Conservation (phyloP, 2,329 filamentous ascomycete species). For the Fusarium brachygibbosum region DNA sequence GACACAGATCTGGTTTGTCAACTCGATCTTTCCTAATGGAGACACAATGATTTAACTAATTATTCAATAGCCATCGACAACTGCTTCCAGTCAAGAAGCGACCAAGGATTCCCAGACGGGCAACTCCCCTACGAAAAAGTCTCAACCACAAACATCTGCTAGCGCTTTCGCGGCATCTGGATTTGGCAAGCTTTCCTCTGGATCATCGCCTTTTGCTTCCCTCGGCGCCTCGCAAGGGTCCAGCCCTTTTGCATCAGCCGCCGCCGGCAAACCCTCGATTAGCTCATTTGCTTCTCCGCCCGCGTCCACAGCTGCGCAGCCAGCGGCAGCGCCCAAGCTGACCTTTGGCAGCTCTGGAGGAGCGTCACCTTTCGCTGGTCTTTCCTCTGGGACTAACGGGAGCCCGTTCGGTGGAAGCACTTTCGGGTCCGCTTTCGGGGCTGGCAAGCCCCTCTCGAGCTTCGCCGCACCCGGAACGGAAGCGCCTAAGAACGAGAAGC, state of each 20-base stretch:
- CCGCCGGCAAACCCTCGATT: conserved; percentile 53
- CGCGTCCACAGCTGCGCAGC: conserved; percentile 41
- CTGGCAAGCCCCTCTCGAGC: conserved; percentile 67
- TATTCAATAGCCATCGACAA: conserved; percentile 36
- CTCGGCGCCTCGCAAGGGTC: conserved; percentile 63
- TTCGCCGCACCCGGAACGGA: conserved; percentile 75
- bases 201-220: conserved; percentile 74
- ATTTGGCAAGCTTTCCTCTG: conserved; percentile 74
- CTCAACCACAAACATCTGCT: conserved; percentile 61
- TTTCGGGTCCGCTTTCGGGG: conserved; percentile 56
- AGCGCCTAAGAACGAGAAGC: conserved; percentile 68
- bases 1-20: conserved; percentile 55
- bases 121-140: conserved; percentile 47
- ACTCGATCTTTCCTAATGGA: neutral
- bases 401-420: conserved; percentile 57
- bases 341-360: conserved; percentile 61
- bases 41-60: conserved; percentile 22
- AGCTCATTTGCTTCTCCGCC: conserved; percentile 54
- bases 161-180: conserved; percentile 77
- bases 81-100: conserved; percentile 35
- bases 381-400: conserved; percentile 59
- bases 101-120: conserved; percentile 42
- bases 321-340: conserved; percentile 60
- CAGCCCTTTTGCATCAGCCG: conserved; percentile 63
- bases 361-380: conserved; percentile 63